phyloP scores from a whole-genome alignment of 2,329 filamentous ascomycete species.

The Sclerotiophoma versabilis region DNA sequence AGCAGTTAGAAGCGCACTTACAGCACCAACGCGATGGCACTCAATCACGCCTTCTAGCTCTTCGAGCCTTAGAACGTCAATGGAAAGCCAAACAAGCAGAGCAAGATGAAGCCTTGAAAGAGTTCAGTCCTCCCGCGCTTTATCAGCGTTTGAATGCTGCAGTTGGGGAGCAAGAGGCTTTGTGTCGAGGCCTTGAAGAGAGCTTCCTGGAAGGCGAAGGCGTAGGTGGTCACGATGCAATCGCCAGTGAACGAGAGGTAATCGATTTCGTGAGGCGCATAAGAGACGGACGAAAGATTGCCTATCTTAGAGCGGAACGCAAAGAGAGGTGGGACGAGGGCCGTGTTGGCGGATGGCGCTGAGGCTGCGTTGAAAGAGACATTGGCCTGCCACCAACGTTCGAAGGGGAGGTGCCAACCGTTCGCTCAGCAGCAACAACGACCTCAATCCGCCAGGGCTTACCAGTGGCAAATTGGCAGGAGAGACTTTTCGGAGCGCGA shows the following conservation, averaged over 20 bases:
- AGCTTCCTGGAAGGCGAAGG: slow-evolving; percentile 78
- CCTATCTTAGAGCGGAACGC: slow-evolving; percentile 82
- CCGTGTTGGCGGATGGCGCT: slow-evolving; percentile 89
- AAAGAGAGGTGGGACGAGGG: slow-evolving; percentile 97
- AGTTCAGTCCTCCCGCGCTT: slow-evolving; percentile 84
- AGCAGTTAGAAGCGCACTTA: slow-evolving; percentile 66
- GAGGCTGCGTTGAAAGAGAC: not conserved
- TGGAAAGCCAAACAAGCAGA: slow-evolving; percentile 89
- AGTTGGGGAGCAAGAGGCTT: slow-evolving; percentile 80
- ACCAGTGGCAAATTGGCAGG: too few species aligned
- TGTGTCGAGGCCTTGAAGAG: slow-evolving; percentile 86
- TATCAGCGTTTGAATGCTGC: slow-evolving; percentile 81
- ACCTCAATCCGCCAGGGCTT: too few species aligned
- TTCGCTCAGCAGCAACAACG: not conserved
- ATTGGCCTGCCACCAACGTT: not conserved
- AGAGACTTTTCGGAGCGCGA: too few species aligned
- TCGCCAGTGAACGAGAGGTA: slow-evolving; percentile 79
- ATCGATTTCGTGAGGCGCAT: slow-evolving; percentile 84
- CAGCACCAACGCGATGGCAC: slow-evolving; percentile 70
- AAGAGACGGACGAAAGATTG: slow-evolving; percentile 78
- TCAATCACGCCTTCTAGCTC: slow-evolving; percentile 80
- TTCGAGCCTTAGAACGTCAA: slow-evolving; percentile 88
- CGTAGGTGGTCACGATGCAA: slow-evolving; percentile 51
- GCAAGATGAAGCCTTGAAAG: slow-evolving; percentile 83
- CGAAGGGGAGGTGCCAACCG: not conserved